Evolutionary conservation across 2,329 filamentous ascomycete genomes (phyloP), one percentile per base, ranked within the genome.

Genomic region (Xylariaceae sp.): DNA sequence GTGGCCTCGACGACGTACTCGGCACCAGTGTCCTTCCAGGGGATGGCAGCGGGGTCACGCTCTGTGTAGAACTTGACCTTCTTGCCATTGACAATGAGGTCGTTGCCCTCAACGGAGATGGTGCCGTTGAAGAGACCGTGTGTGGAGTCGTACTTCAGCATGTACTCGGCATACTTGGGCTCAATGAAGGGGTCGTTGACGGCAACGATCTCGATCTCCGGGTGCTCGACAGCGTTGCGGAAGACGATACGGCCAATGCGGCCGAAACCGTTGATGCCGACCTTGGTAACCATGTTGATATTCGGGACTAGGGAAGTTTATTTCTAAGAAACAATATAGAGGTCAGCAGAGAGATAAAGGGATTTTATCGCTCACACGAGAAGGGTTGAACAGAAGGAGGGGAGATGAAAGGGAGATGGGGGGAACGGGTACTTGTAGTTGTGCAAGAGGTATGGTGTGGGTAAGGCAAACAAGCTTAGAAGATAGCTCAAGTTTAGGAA

Each of bases 141-240:
- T 69, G 86, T 88, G 60, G 86, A 88, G 78, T 98, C 92, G 70
- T 97, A 97, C 79, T 94, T 94, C 74, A 98, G 85, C 92, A 97
- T 97, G 83, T 97, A 97, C 66, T 85, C 90, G 69, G 92, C 92
- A 73, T 97, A 97, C 70, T 89, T 74, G 62, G 86, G 80, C 73
- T 96, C 89, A 73, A 98, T 97, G 84, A 98, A 97, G 60, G 92
- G 92, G 70, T 97, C 92, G 79, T 98, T 97, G 74, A 96, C 88
- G 60, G 92, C 90, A 62, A 96, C 88, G 61, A 98, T 77, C 61
- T 95, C 78, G 65, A 97, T 85, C 46, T 94, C 85, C 60, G 77
- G 70, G 73, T 90, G 85, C 81, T 94, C 84, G 65, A 94, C 67
- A 62, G 90, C 87, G 76, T 96, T 97, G 76, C 90, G 88, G 85